phyloP scores from a whole-genome alignment of 495 filamentous ascomycete species.

The Xylaria intraflava region DNA sequence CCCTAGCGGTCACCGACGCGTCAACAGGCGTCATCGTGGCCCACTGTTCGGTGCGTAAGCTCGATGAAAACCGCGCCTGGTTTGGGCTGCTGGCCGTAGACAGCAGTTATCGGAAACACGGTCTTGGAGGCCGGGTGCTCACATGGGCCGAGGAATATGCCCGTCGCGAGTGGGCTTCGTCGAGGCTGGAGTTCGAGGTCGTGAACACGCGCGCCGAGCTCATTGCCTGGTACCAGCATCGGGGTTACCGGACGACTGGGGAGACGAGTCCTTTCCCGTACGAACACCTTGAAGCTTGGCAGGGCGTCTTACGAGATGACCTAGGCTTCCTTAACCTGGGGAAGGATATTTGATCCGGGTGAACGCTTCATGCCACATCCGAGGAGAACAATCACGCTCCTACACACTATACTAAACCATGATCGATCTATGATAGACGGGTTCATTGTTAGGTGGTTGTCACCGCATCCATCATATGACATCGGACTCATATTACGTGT shows the following conservation, averaged over 20 bases:
- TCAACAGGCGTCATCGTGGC: conserved; percentile 21
- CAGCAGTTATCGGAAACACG: conserved; percentile 29
- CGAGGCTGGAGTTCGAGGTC: conserved; percentile 31
- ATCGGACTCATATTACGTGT: too few species aligned
- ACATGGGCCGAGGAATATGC: conserved; percentile 36
- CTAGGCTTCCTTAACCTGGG: conserved; percentile 35
- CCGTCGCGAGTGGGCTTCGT: conserved; percentile 23
- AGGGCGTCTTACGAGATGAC: conserved; percentile 30
- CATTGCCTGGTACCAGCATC: conserved; percentile 39
- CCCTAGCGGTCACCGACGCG: conserved; percentile 29
- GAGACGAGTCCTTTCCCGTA: conserved; percentile 35
- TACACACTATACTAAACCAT: neutral
- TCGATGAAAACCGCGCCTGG: conserved; percentile 20
- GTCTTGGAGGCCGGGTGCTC: conserved; percentile 36
- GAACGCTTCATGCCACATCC: neutral
- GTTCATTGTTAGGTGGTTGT: too few species aligned
- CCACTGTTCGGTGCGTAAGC: conserved; percentile 28
- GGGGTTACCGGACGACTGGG: conserved; percentile 37
- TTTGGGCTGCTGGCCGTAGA: conserved; percentile 41
- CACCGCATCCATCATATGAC: too few species aligned
- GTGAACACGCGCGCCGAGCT: conserved; percentile 34
- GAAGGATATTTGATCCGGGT: conserved; percentile 18
- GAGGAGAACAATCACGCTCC: neutral
- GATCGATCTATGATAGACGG: too few species aligned
- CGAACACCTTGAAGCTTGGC: conserved; percentile 12